A percentile compares a stretch with the other conserved stretches of the same genome.
Evolutionary conservation across 2,329 filamentous ascomycete genomes (phyloP).

Genomic region (Aspergillus luchuensis): DNA sequence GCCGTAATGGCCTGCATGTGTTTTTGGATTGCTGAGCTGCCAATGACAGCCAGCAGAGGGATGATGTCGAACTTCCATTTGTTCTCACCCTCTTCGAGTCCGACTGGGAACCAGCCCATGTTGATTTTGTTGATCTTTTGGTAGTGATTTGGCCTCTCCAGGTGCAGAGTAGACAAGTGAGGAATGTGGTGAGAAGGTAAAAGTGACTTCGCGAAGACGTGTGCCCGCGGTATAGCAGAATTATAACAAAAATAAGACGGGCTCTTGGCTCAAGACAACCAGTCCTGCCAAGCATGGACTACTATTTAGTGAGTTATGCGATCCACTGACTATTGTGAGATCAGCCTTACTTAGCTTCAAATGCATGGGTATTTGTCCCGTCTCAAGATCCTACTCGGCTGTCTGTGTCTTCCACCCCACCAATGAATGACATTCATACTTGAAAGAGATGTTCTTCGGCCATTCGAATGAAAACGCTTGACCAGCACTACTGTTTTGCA

Average conservation of each 20-base stretch:
- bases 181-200: background rate
- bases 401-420: background rate
- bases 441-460: background rate
- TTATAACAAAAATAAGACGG: background rate
- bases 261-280: background rate
- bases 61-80: constrained; percentile 62
- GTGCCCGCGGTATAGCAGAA: background rate
- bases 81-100: background rate
- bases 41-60: constrained; percentile 63
- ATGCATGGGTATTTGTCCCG: background rate
- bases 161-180: background rate
- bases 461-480: background rate
- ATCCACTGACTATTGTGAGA: constrained; percentile 1
- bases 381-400: background rate
- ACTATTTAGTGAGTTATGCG: background rate
- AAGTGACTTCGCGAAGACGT: too few relatives aligned
- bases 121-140: background rate
- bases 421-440: background rate
- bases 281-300: constrained; percentile 1
- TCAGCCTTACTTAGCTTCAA: constrained; percentile 1
- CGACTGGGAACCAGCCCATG: constrained; percentile 12
- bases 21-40: constrained; percentile 60
- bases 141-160: background rate
- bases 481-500: background rate
- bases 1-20: constrained; percentile 62